phyloP scores from a whole-genome alignment of 225 moss, liverwort and hornwort genomes.

The Physcomitrium patens region DNA sequence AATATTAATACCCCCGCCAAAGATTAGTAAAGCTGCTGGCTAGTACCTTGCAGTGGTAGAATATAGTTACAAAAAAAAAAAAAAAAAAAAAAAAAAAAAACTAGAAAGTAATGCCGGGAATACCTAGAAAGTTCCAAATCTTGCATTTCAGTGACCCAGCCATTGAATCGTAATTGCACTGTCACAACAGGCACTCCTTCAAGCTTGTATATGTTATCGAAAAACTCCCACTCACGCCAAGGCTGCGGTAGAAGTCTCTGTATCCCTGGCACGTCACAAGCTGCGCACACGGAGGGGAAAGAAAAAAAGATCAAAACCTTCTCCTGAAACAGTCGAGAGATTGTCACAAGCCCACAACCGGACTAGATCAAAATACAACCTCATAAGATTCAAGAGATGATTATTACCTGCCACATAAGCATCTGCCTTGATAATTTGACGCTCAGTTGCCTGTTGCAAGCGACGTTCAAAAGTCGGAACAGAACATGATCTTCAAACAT shows the following conservation, averaged over 20 bases:
- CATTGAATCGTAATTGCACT: slow-evolving; percentile 93
- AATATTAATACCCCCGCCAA: neutral
- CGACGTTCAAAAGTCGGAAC: too few species aligned
- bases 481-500: too few species aligned
- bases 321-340: neutral
- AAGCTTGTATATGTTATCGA: slow-evolving; percentile 95
- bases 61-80: neutral
- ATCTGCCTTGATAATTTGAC: slow-evolving; percentile 79
- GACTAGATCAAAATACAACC: neutral
- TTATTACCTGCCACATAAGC: slow-evolving; percentile 85
- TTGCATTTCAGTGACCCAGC: slow-evolving; percentile 97
- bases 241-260: slow-evolving; percentile 73
- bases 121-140: slow-evolving; percentile 90
- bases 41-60: neutral
- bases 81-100: too few species aligned
- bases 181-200: slow-evolving; percentile 95
- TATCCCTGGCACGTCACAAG: slow-evolving; percentile 94
- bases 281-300: slow-evolving; percentile 41
- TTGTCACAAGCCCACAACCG: slow-evolving; percentile 8
- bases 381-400: neutral
- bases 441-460: slow-evolving; percentile 49
- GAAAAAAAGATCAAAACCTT: neutral
- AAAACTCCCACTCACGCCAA: slow-evolving; percentile 84
- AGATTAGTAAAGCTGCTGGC: neutral
- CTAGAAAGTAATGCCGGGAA: neutral